These are phyloP conservation scores for Pleurotus pulmonarius DNA, from an alignment of 768 basidiomycete species.

Conservation along the genomic window DNA sequence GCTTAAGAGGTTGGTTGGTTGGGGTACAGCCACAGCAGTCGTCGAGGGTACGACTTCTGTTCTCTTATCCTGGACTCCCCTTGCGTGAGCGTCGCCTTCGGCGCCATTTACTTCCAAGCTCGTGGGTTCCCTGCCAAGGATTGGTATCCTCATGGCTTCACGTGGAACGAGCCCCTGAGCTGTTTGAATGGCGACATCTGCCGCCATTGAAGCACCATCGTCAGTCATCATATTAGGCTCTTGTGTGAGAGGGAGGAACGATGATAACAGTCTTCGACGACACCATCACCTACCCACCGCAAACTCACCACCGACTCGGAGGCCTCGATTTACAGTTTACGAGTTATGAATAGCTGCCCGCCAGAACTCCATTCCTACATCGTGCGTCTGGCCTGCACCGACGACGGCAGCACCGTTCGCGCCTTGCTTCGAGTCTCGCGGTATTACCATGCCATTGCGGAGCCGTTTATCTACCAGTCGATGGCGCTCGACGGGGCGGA, in stretches of 20 bases:
- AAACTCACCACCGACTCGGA: neutral
- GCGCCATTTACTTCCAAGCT: too few relatives aligned
- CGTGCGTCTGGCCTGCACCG: constrained; percentile 35
- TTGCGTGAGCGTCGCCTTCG: too few relatives aligned
- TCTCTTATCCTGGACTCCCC: too few relatives aligned
- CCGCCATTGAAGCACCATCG: constrained; percentile 26
- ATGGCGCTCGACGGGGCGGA: constrained; percentile 26
- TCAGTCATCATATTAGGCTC: neutral
- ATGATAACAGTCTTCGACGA: too few relatives aligned
- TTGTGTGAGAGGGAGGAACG: neutral
- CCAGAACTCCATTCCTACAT: constrained; percentile 43
- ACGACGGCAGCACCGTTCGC: constrained; percentile 33
- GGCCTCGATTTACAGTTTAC: neutral
- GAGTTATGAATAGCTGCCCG: constrained; percentile 32
- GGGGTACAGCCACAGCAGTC: too few relatives aligned
- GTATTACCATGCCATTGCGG: constrained; percentile 34
- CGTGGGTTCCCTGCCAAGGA: too few relatives aligned
- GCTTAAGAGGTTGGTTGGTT: too few relatives aligned
- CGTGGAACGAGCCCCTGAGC: neutral
- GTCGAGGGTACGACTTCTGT: too few relatives aligned
- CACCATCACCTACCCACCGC: neutral
- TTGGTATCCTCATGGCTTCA: too few relatives aligned
- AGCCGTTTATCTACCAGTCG: constrained; percentile 36
- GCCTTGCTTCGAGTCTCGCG: constrained; percentile 34
- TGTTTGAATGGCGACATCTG: constrained; percentile 11